Base-by-base conservation (phyloP, 805 yeast species). In the Teunomyces kruisii region DNA sequence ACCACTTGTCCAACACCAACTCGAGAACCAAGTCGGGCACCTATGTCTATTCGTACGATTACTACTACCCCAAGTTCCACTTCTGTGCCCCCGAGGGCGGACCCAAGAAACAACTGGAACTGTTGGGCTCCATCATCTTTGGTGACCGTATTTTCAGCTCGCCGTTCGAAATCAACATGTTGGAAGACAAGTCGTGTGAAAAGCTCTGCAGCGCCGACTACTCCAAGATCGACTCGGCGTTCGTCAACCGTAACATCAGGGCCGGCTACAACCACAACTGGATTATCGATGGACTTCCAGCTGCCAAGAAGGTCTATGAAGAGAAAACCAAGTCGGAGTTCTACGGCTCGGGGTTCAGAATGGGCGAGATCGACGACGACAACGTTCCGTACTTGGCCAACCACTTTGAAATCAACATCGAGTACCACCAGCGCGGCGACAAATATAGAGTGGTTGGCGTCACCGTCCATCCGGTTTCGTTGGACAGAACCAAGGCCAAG, bases 131-230 rank as follows among this genome's bases (percentile, higher is more conserved):
- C 2, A 85, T 94, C 53, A 78, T 94, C 47, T 90, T 94, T 63
- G 99, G 99, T 52, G 99, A 94, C 67, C 78, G 99, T 62, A 90
- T 94, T 51, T 90, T 87, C 74, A 84, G 88, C 58, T 90, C 98
- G 8, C 97, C 98, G 5, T 89, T 88, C 58, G 80, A 84, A 42
- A 70, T 94, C 50, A 74, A 79, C 30, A 87, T 94, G 96, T 74
- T 86, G 51, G 77, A 86, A 61, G 79, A 87, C 50, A 76, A 77
- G 57, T 63, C 75, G 4, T 94, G 99, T 72, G 73, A 73, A 43
- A 54, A 62, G n/a, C 69, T 91, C 43, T 94, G 99, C 68, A 55
- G 75, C 1, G 45, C 76, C 2, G 56, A 75, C 2, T 89, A 87
- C 62, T 75, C 84, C 31, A 75, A 78, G 26, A 64, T 79, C 1